Conservation (phyloP, 2,329 filamentous ascomycete genomes). For the Colletotrichum tanaceti region DNA sequence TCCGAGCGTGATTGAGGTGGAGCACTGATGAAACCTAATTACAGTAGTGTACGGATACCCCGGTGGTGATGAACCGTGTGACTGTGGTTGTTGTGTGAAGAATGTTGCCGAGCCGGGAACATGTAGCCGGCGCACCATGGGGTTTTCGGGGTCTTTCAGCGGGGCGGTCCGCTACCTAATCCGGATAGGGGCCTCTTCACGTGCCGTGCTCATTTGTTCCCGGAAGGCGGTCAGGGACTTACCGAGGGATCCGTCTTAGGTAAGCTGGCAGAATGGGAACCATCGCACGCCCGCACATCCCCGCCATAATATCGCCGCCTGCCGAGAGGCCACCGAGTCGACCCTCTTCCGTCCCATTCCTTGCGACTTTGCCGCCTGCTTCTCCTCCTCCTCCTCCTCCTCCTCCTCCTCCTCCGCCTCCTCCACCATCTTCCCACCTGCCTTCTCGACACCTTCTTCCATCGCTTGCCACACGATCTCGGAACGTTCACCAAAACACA, state of each 20-base stretch:
- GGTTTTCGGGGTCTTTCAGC: slow-evolving; percentile 11
- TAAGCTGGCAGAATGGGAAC: slow-evolving; percentile 32
- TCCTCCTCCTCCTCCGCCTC: no score
- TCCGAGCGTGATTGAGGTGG: neutral
- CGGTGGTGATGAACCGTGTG: no score
- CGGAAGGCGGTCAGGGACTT: neutral
- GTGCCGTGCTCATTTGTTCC: neutral
- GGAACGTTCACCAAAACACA: neutral
- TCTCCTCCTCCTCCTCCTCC: no score
- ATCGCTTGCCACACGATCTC: neutral
- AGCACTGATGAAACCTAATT: neutral
- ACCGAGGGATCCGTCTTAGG: neutral
- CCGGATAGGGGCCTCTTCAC: neutral
- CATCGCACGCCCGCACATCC: slow-evolving; percentile 23
- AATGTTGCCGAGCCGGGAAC: slow-evolving; percentile 24
- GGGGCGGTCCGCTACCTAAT: neutral
- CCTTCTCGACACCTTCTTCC: neutral
- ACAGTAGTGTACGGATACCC: no score
- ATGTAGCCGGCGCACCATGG: neutral
- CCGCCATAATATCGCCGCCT: slow-evolving; percentile 36
- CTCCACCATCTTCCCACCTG: neutral
- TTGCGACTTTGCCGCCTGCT: neutral
- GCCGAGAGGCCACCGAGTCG: slow-evolving; percentile 34
- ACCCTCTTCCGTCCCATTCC: slow-evolving; percentile 25
- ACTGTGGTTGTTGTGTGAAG: neutral